A percentile compares a stretch with the other conserved stretches of the same genome.
Evolutionary conservation across 176 grass and related monocot genomes (phyloP).

Genomic region (Secale cereale): DNA sequence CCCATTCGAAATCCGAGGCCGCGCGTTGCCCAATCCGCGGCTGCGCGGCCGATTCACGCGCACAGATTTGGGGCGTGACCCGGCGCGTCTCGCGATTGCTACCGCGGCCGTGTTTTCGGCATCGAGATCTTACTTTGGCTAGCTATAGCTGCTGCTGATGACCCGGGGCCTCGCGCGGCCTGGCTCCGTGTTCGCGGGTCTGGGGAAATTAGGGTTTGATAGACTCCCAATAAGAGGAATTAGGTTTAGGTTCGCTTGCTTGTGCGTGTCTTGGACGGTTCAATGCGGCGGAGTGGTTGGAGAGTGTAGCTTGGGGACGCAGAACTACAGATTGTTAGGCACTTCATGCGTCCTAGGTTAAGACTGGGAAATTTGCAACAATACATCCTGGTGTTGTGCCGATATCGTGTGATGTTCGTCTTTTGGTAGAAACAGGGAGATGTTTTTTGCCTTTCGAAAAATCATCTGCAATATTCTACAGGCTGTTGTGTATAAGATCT

Average conservation of each 20-base stretch:
- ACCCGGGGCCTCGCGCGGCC: not conserved
- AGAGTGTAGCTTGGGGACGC: not conserved
- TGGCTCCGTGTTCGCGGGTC: not conserved
- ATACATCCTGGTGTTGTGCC: not conserved
- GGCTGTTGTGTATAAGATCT: not conserved
- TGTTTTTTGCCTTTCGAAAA: not conserved
- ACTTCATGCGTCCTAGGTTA: not conserved
- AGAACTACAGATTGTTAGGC: not conserved
- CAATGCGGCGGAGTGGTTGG: not conserved
- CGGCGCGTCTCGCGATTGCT: not conserved
- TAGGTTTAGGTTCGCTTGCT: conserved; percentile 35
- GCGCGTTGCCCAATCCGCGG: not conserved
- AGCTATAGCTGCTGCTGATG: not conserved
- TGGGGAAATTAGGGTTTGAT: conserved; percentile 37
- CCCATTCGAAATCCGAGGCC: not conserved
- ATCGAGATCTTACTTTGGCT: not conserved
- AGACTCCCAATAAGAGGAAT: not conserved
- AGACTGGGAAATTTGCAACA: not conserved
- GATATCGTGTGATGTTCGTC: not conserved
- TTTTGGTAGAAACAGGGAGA: not conserved
- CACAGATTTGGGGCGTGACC: not conserved
- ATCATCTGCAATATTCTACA: not conserved
- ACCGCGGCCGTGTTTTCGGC: not conserved
- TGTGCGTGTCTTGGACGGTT: not conserved
- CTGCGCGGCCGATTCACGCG: not conserved